A percentile compares a stretch with the other conserved stretches of the same genome.
These are phyloP conservation scores for Dactylellina drechsleri DNA, from an alignment of 2,329 filamentous ascomycete species.

Conservation along the genomic window DNA sequence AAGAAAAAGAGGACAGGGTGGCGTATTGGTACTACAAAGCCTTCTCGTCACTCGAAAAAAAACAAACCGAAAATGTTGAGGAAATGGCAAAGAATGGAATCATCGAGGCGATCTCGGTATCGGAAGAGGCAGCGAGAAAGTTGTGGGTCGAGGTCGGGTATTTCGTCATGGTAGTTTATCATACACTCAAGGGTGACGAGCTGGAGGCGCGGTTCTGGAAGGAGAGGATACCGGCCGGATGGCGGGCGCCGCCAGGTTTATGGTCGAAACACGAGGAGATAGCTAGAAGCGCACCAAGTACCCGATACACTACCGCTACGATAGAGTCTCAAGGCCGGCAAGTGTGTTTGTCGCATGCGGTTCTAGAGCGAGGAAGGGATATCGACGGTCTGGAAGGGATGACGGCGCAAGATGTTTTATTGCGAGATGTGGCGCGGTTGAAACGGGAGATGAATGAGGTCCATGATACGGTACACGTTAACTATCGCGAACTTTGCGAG, in stretches of 20 bases:
- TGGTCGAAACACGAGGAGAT: slow-evolving; percentile 6
- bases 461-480: slow-evolving; percentile 27
- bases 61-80: not conserved
- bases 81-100: slow-evolving; percentile 35
- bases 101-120: slow-evolving; percentile 14
- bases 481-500: slow-evolving; percentile 31
- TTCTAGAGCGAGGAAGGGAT: slow-evolving; percentile 6
- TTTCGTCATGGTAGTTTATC: slow-evolving; percentile 15
- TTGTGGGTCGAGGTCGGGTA: slow-evolving; percentile 33
- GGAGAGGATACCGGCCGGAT: slow-evolving; percentile 14
- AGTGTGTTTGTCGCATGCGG: not conserved
- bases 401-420: slow-evolving; percentile 13
- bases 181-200: slow-evolving; percentile 15
- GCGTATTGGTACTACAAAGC: slow-evolving; percentile 32
- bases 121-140: not conserved
- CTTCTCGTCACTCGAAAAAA: slow-evolving; percentile 15
- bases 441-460: slow-evolving; percentile 38
- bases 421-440: slow-evolving; percentile 27
- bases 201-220: slow-evolving; percentile 37
- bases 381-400: not conserved
- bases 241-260: slow-evolving; percentile 2
- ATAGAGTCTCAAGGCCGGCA: not conserved
- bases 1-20: slow-evolving; percentile 11
- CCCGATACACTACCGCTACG: not conserved
- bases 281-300: not conserved